These are phyloP conservation scores for Xylaria flabelliformis DNA, from an alignment of 495 filamentous ascomycete species.

Conservation along the genomic window DNA sequence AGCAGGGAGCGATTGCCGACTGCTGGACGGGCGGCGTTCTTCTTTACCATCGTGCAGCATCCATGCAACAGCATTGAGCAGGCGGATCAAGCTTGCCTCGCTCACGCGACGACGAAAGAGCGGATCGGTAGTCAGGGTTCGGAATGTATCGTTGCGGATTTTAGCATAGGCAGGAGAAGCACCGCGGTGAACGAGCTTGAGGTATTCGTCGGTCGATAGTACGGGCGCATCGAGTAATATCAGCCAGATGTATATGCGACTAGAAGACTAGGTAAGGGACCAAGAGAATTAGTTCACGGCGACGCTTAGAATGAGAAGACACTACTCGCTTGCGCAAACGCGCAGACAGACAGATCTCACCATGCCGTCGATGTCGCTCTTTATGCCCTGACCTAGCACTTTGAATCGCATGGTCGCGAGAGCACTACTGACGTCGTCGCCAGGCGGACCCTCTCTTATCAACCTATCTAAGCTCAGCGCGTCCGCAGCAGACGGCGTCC, in stretches of 20 bases:
- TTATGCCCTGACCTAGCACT: conserved; percentile 78
- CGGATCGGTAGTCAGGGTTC: conserved; percentile 92
- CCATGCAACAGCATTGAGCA: conserved; percentile 98
- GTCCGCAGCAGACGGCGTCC: conserved; percentile 60
- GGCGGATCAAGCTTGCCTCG: conserved; percentile 90
- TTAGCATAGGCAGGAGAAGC: conserved; percentile 94
- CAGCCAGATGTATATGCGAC: conserved; percentile 94
- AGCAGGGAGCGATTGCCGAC: conserved; percentile 45
- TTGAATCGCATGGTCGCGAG: conserved; percentile 77
- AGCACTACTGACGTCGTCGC: conserved; percentile 67
- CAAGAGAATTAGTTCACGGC: conserved; percentile 20
- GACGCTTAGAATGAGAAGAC: background rate
- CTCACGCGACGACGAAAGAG: conserved; percentile 94
- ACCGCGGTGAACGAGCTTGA: conserved; percentile 88
- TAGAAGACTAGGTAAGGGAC: conserved; percentile 70
- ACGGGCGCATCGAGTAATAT: conserved; percentile 86
- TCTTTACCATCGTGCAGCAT: conserved; percentile 79
- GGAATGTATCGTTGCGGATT: conserved; percentile 97
- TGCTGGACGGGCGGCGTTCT: conserved; percentile 46
- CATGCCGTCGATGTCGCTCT: conserved; percentile 89
- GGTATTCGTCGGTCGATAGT: conserved; percentile 83
- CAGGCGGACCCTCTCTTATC: conserved; percentile 74
- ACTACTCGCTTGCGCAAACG: background rate
- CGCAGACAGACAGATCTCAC: conserved; percentile 52
- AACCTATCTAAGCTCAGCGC: conserved; percentile 70